Evolutionary conservation across 23 red algal species (phyloP), one percentile per base, ranked within the genome.

Genomic region (Gracilaria caudata): DNA sequence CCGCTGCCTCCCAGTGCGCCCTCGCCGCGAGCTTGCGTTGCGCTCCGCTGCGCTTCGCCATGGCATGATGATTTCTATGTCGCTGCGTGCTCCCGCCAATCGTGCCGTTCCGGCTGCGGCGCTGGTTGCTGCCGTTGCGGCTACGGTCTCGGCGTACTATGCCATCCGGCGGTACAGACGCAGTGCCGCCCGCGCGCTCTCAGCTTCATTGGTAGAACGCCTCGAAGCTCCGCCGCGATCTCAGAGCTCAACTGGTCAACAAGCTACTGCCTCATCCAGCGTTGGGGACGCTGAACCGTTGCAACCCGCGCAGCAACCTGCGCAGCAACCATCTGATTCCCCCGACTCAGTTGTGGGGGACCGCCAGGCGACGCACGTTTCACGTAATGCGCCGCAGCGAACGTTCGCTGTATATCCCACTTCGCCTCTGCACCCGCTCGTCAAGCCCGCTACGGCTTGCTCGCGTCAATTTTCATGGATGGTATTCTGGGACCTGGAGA

Each of bases 401-500:
- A 60, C 25, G 57, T 23, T 60, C 23, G 57, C 49, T 1, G 49
- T 53, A 28, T 23, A 12, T 28, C 17, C 4, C 57, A 12, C 23
- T 28, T 12, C 25, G 57, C 57, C 23, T 60, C 23, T 23, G 11
- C n/a, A n/a, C n/a, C 57, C 57, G 23, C 23, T 28, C 57, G 23
- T 60, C 57, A 60, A 17, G 57, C 23, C 3, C 57, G 57, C 65
- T 3, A 19, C 65, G 1, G 65, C 65, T 1, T 40, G 34, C 20
- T 20, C 65, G 34, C 65, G 65, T 25, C 56, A 3, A 24, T 61
- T 83, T 8, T 4, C 55, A 7, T 87, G 83, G 83, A 47, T 30
- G 8, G 83, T 87, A 70, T 87, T 76, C 56, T 87, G 83, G 83
- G 83, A 87, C 45, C 44, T 87, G 19, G 83, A 87, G 68, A 87